Percentiles rank a stretch among this genome's conserved stretches.
Evolutionary conservation across 208 protist species (phyloP).

Genomic region (Angomonas desouzai): DNA sequence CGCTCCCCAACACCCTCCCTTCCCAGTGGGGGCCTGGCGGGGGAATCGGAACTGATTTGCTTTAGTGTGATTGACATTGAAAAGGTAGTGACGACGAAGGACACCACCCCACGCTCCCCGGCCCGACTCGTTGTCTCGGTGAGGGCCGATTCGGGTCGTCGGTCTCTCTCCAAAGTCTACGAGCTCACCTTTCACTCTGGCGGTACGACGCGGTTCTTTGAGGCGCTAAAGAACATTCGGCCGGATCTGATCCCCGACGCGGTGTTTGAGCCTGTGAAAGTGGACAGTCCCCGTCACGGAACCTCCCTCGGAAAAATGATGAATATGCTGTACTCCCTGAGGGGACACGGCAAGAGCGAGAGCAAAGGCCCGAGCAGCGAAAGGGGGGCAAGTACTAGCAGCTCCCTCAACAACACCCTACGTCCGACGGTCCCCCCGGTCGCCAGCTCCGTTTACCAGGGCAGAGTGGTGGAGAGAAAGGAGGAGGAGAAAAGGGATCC

Average conservation of each 20-base stretch:
- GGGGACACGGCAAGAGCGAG: not conserved
- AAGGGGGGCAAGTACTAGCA: not conserved
- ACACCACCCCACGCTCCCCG: not conserved
- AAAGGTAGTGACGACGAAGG: not conserved
- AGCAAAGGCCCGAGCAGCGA: not conserved
- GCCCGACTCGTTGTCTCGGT: not conserved
- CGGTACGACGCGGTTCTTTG: conserved; percentile 30
- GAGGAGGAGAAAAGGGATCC: not conserved
- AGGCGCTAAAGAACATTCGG: conserved; percentile 16
- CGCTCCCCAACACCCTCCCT: not conserved
- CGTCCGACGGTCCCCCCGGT: too few relatives aligned
- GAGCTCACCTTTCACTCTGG: conserved; percentile 34
- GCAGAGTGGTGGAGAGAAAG: not conserved
- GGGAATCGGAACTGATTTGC: not conserved
- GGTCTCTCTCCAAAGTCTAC: not conserved
- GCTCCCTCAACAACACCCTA: not conserved
- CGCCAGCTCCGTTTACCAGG: not conserved
- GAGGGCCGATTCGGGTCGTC: not conserved
- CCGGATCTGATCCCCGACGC: conserved; percentile 12
- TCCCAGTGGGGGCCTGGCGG: too few relatives aligned
- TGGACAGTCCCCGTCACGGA: not conserved
- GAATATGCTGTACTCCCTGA: not conserved
- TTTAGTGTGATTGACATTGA: not conserved
- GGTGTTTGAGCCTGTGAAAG: not conserved
- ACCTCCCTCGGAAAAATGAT: not conserved